Evolutionary conservation across 2,329 filamentous ascomycete species (phyloP).

Genomic region (Diplodia sapinea): DNA sequence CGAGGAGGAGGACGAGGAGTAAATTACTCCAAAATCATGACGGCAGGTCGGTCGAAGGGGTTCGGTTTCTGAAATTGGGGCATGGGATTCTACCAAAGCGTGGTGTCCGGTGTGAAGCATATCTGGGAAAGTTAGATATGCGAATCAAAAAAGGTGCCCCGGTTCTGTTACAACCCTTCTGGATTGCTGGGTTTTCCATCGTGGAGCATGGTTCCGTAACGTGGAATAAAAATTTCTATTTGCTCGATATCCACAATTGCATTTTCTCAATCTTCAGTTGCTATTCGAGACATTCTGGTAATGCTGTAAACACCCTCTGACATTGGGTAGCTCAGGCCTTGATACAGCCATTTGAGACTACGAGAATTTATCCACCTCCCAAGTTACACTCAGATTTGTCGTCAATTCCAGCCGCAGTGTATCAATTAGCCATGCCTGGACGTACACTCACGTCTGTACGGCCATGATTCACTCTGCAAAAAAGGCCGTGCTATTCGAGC

Average conservation of each 20-base stretch:
- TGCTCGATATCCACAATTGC: constrained; percentile 13
- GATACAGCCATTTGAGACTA: too few relatives aligned
- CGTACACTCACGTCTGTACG: too few relatives aligned
- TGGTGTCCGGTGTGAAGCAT: constrained; percentile 20
- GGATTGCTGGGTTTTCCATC: background rate
- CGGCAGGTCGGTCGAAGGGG: constrained; percentile 16
- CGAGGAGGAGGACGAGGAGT: constrained; percentile 83
- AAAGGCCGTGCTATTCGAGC: too few relatives aligned
- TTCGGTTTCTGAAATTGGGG: constrained; percentile 26
- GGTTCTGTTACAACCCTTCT: constrained; percentile 13
- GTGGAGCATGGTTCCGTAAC: background rate
- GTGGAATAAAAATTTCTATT: constrained; percentile 15
- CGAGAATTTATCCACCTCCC: too few relatives aligned
- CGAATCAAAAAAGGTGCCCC: constrained; percentile 25
- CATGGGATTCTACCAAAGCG: constrained; percentile 24
- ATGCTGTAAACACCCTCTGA: background rate
- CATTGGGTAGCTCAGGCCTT: too few relatives aligned
- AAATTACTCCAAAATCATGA: constrained; percentile 36
- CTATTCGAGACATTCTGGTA: too few relatives aligned
- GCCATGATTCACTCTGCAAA: too few relatives aligned
- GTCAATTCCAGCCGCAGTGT: too few relatives aligned
- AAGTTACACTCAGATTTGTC: too few relatives aligned
- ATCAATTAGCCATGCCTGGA: too few relatives aligned
- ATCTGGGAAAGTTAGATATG: constrained; percentile 26
- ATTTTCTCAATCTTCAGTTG: background rate